Evolutionary conservation across 805 yeast species (phyloP), one percentile per base, ranked within the genome.

Genomic region (Debaryomyces hansenii): DNA sequence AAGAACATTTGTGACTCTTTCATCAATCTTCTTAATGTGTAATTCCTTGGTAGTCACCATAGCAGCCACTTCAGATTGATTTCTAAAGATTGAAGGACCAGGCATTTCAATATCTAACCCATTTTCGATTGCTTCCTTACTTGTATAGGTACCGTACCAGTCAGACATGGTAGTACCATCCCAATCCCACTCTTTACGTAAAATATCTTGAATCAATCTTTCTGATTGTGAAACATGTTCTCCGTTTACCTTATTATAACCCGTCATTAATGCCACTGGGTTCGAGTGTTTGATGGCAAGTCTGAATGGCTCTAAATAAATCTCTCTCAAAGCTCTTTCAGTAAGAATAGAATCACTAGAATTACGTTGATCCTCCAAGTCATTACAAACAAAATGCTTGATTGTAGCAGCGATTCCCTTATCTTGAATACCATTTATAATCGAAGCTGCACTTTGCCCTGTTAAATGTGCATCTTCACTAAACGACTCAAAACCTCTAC

Each of bases 21-120:
- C 69, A 44, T 65, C 64, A 31, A 66, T 40, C 41, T 55, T 45
- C 38, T 59, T 51, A 21, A 55, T 48, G 40, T 59, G 60, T 42
- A 65, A 52, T 48, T 65, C 70, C 33, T 56, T 51, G 5, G 64
- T 52, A 16, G 44, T 44, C 4, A 64, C 42, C 66, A 59, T 60
- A 24, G 27, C 27, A 21, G 46, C 44, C 12, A 64, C 33, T 16
- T 52, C 49, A 5, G 40, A 46, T 5, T 41, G 40, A 3, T 39
- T 42, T 49, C 70, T 53, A 44, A 62, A 57, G 18, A 37, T 47
- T 2, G 69, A 51, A 11, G 66, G 67, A 9, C 70, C 70, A 0
- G 70, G 70, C 70, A 65, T 65, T 49, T 65, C 70, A 49, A 65
- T 53, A 47, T 64, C 69, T 46, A 65, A 55, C 3, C 70, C 70